These are phyloP conservation scores for Brassica hybrid DNA, from an alignment of 441 rosid genomes.

Conservation along the genomic window DNA sequence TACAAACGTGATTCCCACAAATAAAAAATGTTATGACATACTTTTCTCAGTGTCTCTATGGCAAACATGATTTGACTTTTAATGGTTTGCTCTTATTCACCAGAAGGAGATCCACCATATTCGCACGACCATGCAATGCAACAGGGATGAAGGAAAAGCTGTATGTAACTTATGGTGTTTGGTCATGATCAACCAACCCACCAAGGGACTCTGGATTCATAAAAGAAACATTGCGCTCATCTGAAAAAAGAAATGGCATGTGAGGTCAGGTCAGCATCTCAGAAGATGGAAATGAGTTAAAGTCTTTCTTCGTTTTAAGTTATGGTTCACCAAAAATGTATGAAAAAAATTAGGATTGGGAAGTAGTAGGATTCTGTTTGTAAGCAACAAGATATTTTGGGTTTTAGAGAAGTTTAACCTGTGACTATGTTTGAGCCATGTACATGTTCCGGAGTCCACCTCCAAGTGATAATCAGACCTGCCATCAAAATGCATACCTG, in stretches of 20 bases:
- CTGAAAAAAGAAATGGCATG: no score
- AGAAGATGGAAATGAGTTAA: no score
- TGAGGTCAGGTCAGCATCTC: neutral
- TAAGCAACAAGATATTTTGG: neutral
- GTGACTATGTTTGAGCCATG: neutral
- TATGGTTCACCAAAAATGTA: no score
- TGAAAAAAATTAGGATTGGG: neutral
- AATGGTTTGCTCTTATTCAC: neutral
- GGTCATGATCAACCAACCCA: conserved; percentile 9
- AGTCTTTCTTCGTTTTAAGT: no score
- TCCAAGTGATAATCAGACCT: conserved; percentile 13
- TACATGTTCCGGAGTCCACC: neutral
- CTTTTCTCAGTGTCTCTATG: neutral
- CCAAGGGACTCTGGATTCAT: neutral
- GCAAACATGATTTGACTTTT: conserved; percentile 2
- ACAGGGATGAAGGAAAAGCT: conserved; percentile 37
- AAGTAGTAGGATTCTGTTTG: neutral
- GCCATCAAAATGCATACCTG: conserved; percentile 20
- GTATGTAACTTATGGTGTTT: neutral
- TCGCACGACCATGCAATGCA: conserved; percentile 51
- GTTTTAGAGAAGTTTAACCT: neutral
- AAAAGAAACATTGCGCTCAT: no score
- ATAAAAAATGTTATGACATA: neutral
- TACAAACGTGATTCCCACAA: neutral
- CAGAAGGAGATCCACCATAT: conserved; percentile 70